A percentile compares a stretch with the other conserved stretches of the same genome.
phyloP scores from a whole-genome alignment of 1,284 basidiomycete genomes.

The Trichosporon asahii region DNA sequence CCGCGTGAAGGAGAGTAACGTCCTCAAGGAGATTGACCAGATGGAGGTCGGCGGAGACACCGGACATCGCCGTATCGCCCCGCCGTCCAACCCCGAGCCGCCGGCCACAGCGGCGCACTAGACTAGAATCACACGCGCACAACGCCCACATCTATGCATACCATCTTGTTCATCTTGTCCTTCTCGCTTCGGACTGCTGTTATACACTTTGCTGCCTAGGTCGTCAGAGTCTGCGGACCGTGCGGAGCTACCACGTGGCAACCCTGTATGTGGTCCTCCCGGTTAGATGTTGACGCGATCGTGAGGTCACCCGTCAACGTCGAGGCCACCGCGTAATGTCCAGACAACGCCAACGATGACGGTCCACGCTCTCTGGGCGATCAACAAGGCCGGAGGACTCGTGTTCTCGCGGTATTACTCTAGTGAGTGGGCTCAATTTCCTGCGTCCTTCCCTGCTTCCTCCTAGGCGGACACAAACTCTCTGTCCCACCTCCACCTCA shows the following conservation, averaged over 20 bases:
- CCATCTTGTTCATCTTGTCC: neutral
- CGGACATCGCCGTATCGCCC: neutral
- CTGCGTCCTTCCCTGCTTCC: neutral
- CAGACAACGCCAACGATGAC: slow-evolving; percentile 31
- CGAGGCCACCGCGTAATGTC: neutral
- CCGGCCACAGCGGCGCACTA: neutral
- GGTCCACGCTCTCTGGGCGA: slow-evolving; percentile 62
- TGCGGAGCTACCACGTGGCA: neutral
- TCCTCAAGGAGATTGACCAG: slow-evolving; percentile 42
- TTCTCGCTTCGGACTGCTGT: too few species aligned
- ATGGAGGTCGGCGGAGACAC: slow-evolving; percentile 30
- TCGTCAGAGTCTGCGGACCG: neutral
- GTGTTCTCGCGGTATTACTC: slow-evolving; percentile 90
- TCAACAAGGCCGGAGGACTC: slow-evolving; percentile 97
- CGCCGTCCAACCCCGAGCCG: neutral
- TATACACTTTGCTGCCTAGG: too few species aligned
- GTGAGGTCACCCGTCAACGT: neutral
- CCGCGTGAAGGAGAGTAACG: slow-evolving; percentile 39
- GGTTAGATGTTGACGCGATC: neutral
- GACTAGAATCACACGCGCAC: neutral
- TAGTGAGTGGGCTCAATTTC: slow-evolving; percentile 56
- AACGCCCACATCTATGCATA: neutral
- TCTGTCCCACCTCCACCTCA: neutral
- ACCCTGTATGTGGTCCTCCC: neutral
- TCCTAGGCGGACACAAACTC: neutral